Conservation (phyloP, 2,329 filamentous ascomycete genomes). For the Cladosporium cucumerinum region DNA sequence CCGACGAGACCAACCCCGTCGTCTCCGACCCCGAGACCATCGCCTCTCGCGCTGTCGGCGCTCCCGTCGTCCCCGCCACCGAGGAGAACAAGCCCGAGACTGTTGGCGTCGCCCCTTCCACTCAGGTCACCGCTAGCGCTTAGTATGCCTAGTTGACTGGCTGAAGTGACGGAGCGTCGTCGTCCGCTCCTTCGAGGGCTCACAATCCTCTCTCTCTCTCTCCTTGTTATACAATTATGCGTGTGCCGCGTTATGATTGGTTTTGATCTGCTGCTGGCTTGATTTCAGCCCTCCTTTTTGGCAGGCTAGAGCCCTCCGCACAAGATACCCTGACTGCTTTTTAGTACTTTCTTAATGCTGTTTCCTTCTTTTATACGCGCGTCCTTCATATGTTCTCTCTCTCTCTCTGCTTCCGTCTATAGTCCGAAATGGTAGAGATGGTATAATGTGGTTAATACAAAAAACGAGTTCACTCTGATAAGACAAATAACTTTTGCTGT, state of each 20-base stretch:
- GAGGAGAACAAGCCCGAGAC: conserved; percentile 18
- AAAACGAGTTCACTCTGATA: not conserved
- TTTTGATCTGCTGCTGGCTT: conserved; percentile 8
- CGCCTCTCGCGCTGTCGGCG: conserved; percentile 17
- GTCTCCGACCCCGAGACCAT: conserved; percentile 25
- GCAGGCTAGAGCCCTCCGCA: conserved; percentile 13
- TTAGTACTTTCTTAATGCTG: not conserved
- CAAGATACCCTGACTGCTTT: conserved; percentile 18
- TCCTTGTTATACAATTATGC: not conserved
- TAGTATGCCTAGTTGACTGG: conserved; percentile 11
- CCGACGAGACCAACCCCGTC: conserved; percentile 22
- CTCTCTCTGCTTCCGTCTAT: not conserved
- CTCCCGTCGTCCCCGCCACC: conserved; percentile 14
- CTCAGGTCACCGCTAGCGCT: conserved; percentile 16
- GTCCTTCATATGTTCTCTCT: not conserved
- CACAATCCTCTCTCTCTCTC: not conserved
- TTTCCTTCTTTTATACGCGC: not conserved
- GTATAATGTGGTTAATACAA: conserved; percentile 16
- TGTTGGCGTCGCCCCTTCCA: conserved; percentile 5
- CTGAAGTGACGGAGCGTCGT: not conserved
- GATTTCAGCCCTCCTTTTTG: not conserved
- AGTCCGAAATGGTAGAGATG: conserved; percentile 12
- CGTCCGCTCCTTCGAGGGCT: conserved; percentile 10
- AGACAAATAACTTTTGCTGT: not conserved
- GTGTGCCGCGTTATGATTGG: conserved; percentile 7